Percentiles rank a stretch among this genome's conserved stretches.
These are phyloP conservation scores for Tricharina praecox DNA, from an alignment of 495 filamentous ascomycete genomes.

Conservation along the genomic window DNA sequence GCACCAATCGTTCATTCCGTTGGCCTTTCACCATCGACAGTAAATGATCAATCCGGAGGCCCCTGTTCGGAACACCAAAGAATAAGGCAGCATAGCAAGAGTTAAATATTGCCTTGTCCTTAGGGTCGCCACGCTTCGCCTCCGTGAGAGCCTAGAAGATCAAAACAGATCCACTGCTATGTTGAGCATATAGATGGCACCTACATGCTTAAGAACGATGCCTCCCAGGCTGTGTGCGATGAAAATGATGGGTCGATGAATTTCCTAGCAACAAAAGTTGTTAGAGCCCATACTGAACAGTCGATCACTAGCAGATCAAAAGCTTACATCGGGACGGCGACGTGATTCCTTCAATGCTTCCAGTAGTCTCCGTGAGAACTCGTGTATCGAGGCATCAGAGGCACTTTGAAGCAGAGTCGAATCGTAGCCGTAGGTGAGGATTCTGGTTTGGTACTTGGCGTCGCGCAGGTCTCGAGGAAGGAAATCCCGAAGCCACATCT, in stretches of 20 bases:
- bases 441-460: background rate
- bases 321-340: background rate
- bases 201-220: slow-evolving; percentile 4
- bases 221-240: slow-evolving; percentile 8
- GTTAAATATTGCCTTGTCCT: background rate
- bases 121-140: background rate
- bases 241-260: slow-evolving; percentile 4
- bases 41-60: slow-evolving; percentile 12
- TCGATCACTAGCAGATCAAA: background rate
- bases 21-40: slow-evolving; percentile 15
- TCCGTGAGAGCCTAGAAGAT: background rate
- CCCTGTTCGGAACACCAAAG: slow-evolving; percentile 20
- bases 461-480: background rate
- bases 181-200: background rate
- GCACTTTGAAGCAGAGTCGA: background rate
- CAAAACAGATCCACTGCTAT: too few relatives aligned
- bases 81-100: slow-evolving; percentile 8
- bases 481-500: slow-evolving; percentile 10
- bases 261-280: slow-evolving; percentile 3
- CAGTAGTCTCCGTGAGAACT: background rate
- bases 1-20: slow-evolving; percentile 10
- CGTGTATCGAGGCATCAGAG: too few relatives aligned
- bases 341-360: background rate
- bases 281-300: too few relatives aligned
- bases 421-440: slow-evolving; percentile 11